A percentile compares a stretch with the other conserved stretches of the same genome.
phyloP scores from a whole-genome alignment of 108 stramenopile species.

The Craspedostauros australis region DNA sequence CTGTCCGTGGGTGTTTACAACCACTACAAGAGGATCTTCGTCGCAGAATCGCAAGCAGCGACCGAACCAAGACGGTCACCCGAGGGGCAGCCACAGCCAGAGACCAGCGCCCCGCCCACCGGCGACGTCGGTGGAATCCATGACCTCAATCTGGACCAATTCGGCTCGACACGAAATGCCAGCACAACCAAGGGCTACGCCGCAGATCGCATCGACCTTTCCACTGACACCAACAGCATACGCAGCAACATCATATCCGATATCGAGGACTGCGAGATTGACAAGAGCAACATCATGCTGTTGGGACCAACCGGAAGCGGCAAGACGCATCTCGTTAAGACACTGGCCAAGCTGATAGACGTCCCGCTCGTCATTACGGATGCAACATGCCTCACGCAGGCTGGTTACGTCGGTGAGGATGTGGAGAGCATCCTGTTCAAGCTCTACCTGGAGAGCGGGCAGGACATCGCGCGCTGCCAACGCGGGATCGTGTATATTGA shows the following conservation, averaged over 20 bases:
- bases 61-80: constrained; percentile 15
- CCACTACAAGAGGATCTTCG: constrained; percentile 90
- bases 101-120: constrained; percentile 24
- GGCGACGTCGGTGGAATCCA: constrained; percentile 25
- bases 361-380: constrained; percentile 94
- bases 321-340: constrained; percentile 93
- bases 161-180: constrained; percentile 27
- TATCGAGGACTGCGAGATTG: constrained; percentile 82
- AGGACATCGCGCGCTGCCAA: constrained; percentile 89
- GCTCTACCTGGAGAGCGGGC: constrained; percentile 90
- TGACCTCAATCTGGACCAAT: constrained; percentile 69
- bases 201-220: constrained; percentile 1
- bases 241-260: constrained; percentile 44
- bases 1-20: constrained; percentile 94
- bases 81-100: constrained; percentile 15
- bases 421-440: constrained; percentile 94
- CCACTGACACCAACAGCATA: constrained; percentile 47
- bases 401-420: constrained; percentile 98
- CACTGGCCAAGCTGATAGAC: constrained; percentile 88
- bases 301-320: constrained; percentile 90
- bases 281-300: constrained; percentile 95
- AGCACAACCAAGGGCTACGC: constrained; percentile 3
- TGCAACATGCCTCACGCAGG: constrained; percentile 95
- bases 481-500: constrained; percentile 95
- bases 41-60: constrained; percentile 59